These are phyloP conservation scores for Paramecium biaurelia DNA, from an alignment of 73 alveolate genomes.

Conservation along the genomic window DNA sequence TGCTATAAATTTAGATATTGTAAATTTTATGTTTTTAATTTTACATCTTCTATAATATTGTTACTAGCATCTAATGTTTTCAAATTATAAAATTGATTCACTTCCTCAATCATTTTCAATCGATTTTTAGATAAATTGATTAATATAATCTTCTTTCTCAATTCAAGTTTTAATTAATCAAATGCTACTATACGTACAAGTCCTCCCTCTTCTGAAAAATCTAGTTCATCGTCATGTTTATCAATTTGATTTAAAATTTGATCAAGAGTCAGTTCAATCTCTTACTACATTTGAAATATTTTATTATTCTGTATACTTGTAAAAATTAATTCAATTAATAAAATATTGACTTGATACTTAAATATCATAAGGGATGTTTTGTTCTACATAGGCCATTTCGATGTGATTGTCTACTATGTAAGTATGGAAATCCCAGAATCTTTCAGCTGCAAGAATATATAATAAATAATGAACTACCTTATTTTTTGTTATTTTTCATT, in stretches of 20 bases:
- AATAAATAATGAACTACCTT: conserved; percentile 62
- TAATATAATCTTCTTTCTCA: not conserved
- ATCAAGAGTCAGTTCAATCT: conserved; percentile 5
- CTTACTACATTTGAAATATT: not conserved
- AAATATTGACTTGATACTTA: conserved; percentile 64
- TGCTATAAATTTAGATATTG: not conserved
- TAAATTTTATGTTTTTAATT: not conserved
- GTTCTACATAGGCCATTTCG: conserved; percentile 92
- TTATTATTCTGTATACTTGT: not conserved
- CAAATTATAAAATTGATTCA: not conserved
- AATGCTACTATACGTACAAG: conserved; percentile 41
- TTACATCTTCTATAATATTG: not conserved
- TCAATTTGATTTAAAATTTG: not conserved
- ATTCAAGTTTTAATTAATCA: not conserved
- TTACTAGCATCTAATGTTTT: not conserved
- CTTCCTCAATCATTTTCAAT: conserved; percentile 4
- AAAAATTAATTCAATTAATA: conserved; percentile 38
- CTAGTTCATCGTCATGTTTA: not conserved
- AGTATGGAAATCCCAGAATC: conserved; percentile 84
- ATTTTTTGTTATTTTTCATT: conserved; percentile 71
- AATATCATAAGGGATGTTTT: conserved; percentile 80
- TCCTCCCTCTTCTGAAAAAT: not conserved
- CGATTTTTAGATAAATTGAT: not conserved
- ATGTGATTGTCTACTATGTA: conserved; percentile 83
- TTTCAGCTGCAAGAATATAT: not conserved